A percentile compares a stretch with the other conserved stretches of the same genome.
Evolutionary conservation across 805 yeast genomes (phyloP).

Genomic region (Metschnikowia bowlesiae): DNA sequence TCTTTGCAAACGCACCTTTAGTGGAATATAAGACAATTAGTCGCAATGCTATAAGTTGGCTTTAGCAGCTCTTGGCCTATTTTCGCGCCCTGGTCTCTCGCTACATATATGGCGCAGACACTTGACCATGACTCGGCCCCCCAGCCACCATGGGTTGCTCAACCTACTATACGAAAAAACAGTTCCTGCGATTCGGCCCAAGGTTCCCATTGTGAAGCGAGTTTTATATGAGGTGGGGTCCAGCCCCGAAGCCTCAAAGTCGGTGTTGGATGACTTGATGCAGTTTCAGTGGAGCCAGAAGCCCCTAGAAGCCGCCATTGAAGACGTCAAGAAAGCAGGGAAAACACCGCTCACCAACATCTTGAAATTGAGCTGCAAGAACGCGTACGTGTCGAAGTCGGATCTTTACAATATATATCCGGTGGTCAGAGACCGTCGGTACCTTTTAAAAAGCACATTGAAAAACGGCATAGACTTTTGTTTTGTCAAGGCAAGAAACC

Average conservation of each 20-base stretch:
- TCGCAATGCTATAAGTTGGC: not conserved
- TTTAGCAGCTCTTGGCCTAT: not conserved
- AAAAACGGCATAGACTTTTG: slow-evolving; percentile 28
- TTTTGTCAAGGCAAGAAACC: slow-evolving; percentile 49
- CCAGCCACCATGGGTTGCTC: slow-evolving; percentile 25
- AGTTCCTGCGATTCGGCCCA: slow-evolving; percentile 25
- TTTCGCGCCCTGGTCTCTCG: not conserved
- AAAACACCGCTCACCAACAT: slow-evolving; percentile 20
- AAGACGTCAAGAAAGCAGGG: slow-evolving; percentile 18
- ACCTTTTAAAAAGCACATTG: slow-evolving; percentile 20
- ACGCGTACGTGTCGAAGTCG: slow-evolving; percentile 31
- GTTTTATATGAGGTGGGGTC: slow-evolving; percentile 23
- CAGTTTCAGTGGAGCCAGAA: slow-evolving; percentile 29
- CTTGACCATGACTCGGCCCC: not conserved
- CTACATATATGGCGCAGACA: not conserved
- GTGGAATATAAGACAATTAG: not conserved
- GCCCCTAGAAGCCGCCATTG: slow-evolving; percentile 23
- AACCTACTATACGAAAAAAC: slow-evolving; percentile 29
- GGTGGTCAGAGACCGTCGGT: slow-evolving; percentile 26
- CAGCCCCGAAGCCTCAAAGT: slow-evolving; percentile 8
- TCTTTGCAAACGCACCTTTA: not conserved
- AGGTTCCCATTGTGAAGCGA: slow-evolving; percentile 25
- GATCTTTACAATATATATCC: slow-evolving; percentile 43
- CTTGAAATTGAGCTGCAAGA: slow-evolving; percentile 34
- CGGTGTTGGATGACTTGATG: slow-evolving; percentile 27